These are phyloP conservation scores for Cymbopogon citratus DNA, from an alignment of 176 grass and related monocot genomes.

Conservation along the genomic window DNA sequence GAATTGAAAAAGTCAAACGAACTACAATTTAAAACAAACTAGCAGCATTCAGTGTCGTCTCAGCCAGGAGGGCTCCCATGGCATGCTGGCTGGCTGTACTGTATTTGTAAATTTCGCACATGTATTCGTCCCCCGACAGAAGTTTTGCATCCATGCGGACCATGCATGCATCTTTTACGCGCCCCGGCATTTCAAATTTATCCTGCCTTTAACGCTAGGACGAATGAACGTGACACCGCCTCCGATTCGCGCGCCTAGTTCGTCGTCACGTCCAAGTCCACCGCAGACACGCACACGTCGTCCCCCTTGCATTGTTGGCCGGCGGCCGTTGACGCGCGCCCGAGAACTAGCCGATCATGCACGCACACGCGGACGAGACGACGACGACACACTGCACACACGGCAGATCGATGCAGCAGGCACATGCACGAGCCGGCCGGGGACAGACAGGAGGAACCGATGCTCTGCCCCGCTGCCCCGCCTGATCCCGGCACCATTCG, in stretches of 20 bases:
- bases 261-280: not conserved
- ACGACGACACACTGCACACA: too few species aligned
- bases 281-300: not conserved
- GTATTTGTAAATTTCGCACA: not conserved
- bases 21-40: too few species aligned
- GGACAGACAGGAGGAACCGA: conserved; percentile 45
- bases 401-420: too few species aligned
- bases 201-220: not conserved
- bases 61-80: too few species aligned
- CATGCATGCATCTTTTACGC: not conserved
- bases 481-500: conserved; percentile 26
- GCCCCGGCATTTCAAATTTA: not conserved
- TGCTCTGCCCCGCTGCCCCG: conserved; percentile 42
- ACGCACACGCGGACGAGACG: not conserved
- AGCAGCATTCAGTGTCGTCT: not conserved
- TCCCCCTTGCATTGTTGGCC: not conserved
- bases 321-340: not conserved
- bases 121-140: not conserved
- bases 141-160: not conserved
- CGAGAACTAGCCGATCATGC: not conserved
- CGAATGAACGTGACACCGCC: not conserved
- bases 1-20: too few species aligned
- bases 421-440: too few species aligned
- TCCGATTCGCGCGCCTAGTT: not conserved
- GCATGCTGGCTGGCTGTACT: too few species aligned